Evolutionary conservation across 371 early-diverging fungal genomes (phyloP).

Genomic region (Apophysomyces trapeziformis): DNA sequence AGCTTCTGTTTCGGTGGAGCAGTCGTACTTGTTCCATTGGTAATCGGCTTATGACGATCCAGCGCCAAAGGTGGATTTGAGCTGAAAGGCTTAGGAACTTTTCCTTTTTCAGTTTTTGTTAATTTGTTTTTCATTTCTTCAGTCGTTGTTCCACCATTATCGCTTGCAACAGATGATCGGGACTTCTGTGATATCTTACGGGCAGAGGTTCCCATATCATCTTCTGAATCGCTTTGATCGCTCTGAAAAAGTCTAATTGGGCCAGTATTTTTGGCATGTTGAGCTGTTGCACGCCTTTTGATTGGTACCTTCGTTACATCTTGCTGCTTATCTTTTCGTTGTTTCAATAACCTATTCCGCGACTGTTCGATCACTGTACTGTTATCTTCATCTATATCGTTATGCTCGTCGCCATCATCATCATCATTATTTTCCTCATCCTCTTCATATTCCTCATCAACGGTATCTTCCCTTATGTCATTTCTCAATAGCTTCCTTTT

Average conservation of each 20-base stretch:
- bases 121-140: not conserved
- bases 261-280: slow-evolving; percentile 15
- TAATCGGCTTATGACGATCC: slow-evolving; percentile 1
- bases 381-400: slow-evolving; percentile 9
- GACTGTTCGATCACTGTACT: slow-evolving; percentile 8
- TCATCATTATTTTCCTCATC: slow-evolving; percentile 18
- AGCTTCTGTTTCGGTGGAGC: slow-evolving; percentile 26
- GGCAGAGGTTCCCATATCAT: slow-evolving; percentile 12
- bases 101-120: not conserved
- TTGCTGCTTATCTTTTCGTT: not conserved
- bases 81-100: not conserved
- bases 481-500: slow-evolving; percentile 10
- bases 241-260: slow-evolving; percentile 20
- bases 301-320: not conserved
- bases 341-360: not conserved
- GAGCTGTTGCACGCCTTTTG: slow-evolving; percentile 15
- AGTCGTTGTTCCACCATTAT: not conserved
- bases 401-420: slow-evolving; percentile 4
- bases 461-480: slow-evolving; percentile 10
- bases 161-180: not conserved
- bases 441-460: slow-evolving; percentile 20
- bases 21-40: slow-evolving; percentile 7
- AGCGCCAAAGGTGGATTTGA: slow-evolving; percentile 6
- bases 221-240: slow-evolving; percentile 27
- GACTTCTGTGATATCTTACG: not conserved